A percentile compares a stretch with the other conserved stretches of the same genome.
phyloP scores from a whole-genome alignment of 2,329 filamentous ascomycete genomes.

The Fusarium sp. region DNA sequence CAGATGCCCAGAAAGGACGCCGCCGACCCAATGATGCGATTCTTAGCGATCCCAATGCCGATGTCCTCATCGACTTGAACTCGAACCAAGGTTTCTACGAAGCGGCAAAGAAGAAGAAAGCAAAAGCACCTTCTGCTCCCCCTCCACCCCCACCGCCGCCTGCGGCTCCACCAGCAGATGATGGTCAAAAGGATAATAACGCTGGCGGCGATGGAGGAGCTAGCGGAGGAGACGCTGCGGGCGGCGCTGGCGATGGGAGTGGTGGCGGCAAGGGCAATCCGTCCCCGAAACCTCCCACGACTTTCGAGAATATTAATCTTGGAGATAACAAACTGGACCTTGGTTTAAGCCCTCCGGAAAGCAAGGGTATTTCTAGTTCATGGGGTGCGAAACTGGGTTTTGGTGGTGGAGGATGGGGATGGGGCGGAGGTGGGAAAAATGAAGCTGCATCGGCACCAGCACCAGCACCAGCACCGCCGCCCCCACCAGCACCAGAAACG shows the following conservation, averaged over 20 bases:
- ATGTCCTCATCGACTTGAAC: conserved; percentile 67
- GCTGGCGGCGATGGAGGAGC: conserved; percentile 48
- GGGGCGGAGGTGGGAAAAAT: conserved; percentile 19
- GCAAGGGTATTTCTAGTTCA: conserved; percentile 62
- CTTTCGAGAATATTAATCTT: conserved; percentile 72
- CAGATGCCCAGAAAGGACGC: conserved; percentile 40
- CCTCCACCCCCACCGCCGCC: conserved; percentile 46
- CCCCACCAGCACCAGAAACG: conserved; percentile 22
- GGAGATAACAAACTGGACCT: conserved; percentile 70
- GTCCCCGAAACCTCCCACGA: conserved; percentile 46
- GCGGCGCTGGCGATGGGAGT: conserved; percentile 45
- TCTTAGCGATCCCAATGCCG: conserved; percentile 60
- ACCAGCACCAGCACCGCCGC: conserved; percentile 52
- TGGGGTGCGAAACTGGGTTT: conserved; percentile 71
- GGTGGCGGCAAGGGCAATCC: conserved; percentile 58
- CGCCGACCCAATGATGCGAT: conserved; percentile 51
- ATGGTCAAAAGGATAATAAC: conserved; percentile 43
- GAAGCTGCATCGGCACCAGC: conserved; percentile 51
- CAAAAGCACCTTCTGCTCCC: conserved; percentile 52
- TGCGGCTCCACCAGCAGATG: conserved; percentile 38
- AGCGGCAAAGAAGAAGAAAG: conserved; percentile 65
- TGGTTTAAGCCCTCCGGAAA: conserved; percentile 62
- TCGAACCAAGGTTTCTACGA: conserved; percentile 67
- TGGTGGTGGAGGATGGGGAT: conserved; percentile 55
- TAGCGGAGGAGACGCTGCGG: conserved; percentile 54